phyloP scores from a whole-genome alignment of 345 rosid genomes.

The Erucastrum elatum region DNA sequence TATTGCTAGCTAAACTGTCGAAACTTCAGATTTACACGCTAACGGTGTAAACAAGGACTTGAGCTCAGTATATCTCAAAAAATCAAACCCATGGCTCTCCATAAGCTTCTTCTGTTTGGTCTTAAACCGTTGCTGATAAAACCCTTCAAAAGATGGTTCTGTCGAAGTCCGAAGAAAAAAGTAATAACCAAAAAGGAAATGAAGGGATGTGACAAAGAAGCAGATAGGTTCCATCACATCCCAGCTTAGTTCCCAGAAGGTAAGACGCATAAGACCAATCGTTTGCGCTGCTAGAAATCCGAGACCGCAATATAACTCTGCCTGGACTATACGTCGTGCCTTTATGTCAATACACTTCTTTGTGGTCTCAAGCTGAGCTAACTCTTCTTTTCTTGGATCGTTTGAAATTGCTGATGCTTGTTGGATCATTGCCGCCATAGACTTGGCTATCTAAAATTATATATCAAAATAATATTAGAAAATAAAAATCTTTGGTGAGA shows the following conservation, averaged over 20 bases:
- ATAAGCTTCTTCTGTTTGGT: constrained; percentile 68
- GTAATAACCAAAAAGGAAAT: constrained; percentile 55
- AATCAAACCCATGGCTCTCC: constrained; percentile 47
- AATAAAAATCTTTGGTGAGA: background rate
- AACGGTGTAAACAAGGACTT: constrained; percentile 41
- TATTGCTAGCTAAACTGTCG: background rate
- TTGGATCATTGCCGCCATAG: constrained; percentile 53
- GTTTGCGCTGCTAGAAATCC: constrained; percentile 59
- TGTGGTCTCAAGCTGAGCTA: constrained; percentile 54
- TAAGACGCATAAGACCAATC: constrained; percentile 78
- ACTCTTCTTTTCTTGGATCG: constrained; percentile 66
- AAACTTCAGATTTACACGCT: constrained; percentile 8
- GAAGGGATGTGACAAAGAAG: constrained; percentile 67
- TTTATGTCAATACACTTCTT: constrained; percentile 58
- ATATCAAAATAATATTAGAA: background rate
- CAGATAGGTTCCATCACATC: constrained; percentile 99
- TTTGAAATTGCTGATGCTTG: constrained; percentile 42
- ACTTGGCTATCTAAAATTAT: constrained; percentile 49
- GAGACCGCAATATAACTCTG: constrained; percentile 70
- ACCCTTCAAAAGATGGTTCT: constrained; percentile 82
- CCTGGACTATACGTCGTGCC: constrained; percentile 53
- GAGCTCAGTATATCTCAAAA: constrained; percentile 48
- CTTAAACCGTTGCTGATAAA: constrained; percentile 54
- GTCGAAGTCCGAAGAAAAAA: constrained; percentile 76
- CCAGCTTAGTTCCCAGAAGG: constrained; percentile 95